These are phyloP conservation scores for Sporothrix pallida DNA, from an alignment of 2,329 filamentous ascomycete genomes.

Conservation along the genomic window DNA sequence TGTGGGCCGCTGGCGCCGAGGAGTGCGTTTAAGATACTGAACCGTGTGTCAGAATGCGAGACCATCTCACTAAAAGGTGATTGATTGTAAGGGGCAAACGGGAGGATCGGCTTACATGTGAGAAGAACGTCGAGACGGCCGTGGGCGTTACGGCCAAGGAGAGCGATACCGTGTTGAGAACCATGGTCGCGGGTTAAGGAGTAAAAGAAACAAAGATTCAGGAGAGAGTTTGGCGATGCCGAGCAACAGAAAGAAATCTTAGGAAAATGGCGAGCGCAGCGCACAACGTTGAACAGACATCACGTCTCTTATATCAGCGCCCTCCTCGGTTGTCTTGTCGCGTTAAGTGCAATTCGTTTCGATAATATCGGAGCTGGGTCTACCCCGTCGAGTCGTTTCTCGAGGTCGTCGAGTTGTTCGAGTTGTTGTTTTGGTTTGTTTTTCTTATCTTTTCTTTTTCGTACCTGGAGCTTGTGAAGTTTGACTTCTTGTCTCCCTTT, in stretches of 20 bases:
- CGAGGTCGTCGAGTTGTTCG: not conserved
- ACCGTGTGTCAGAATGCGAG: not conserved
- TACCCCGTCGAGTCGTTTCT: not conserved
- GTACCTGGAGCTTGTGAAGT: not conserved
- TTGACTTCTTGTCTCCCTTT: not conserved
- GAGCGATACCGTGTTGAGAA: slow-evolving; percentile 78
- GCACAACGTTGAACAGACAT: slow-evolving; percentile 10
- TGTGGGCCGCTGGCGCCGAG: slow-evolving; percentile 77
- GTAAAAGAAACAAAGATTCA: not conserved
- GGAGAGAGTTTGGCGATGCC: not conserved
- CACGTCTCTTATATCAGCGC: not conserved
- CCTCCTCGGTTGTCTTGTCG: slow-evolving; percentile 4
- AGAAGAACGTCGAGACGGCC: slow-evolving; percentile 82
- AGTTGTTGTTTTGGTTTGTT: not conserved
- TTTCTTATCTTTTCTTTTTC: slow-evolving; percentile 1
- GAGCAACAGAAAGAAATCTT: not conserved
- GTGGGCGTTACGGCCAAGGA: slow-evolving; percentile 85
- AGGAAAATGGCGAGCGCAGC: not conserved
- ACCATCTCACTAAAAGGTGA: not conserved
- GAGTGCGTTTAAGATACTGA: slow-evolving; percentile 84
- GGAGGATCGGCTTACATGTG: slow-evolving; percentile 69
- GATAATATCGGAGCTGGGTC: not conserved
- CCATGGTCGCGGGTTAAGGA: slow-evolving; percentile 33
- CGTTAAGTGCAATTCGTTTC: not conserved
- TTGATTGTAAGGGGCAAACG: slow-evolving; percentile 2